Conservation (phyloP, 2,329 filamentous ascomycete genomes). For the Phyllosticta ampelicida region DNA sequence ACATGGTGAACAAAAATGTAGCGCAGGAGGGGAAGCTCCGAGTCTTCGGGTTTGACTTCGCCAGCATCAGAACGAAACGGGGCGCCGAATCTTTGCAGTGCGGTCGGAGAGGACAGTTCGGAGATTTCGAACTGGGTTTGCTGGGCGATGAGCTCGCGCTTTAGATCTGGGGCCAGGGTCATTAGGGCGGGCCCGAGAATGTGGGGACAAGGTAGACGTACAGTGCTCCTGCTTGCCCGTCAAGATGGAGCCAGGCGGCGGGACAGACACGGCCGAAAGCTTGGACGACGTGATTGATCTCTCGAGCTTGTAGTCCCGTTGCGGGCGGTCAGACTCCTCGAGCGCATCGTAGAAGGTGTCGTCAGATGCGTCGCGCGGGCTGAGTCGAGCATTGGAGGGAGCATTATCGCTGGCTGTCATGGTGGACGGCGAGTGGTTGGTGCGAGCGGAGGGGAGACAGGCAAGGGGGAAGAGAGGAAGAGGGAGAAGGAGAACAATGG, state of each 20-base stretch:
- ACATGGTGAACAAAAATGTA: constrained; percentile 98
- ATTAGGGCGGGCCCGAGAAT: neutral
- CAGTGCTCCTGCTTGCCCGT: constrained; percentile 98
- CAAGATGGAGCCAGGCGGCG: constrained; percentile 51
- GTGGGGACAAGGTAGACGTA: constrained; percentile 34
- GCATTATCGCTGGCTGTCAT: constrained; percentile 1
- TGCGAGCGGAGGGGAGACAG: neutral
- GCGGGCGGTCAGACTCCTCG: neutral
- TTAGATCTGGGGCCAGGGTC: constrained; percentile 57
- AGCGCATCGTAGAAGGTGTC: constrained; percentile 8
- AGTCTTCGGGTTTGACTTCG: constrained; percentile 86
- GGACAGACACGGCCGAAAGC: constrained; percentile 34
- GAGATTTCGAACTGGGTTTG: constrained; percentile 85
- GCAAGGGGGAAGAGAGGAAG: neutral
- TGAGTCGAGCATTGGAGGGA: constrained; percentile 3
- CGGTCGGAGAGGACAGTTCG: constrained; percentile 90
- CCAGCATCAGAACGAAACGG: constrained; percentile 89
- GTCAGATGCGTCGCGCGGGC: constrained; percentile 1
- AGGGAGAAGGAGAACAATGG: neutral
- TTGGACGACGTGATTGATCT: constrained; percentile 14
- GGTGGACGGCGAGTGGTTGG: neutral
- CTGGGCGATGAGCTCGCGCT: constrained; percentile 83
- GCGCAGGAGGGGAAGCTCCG: constrained; percentile 81
- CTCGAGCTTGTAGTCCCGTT: neutral
- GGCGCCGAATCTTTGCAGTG: constrained; percentile 86